Evolutionary conservation across 1,284 basidiomycete genomes (phyloP).

Genomic region (Trametes polyzona): DNA sequence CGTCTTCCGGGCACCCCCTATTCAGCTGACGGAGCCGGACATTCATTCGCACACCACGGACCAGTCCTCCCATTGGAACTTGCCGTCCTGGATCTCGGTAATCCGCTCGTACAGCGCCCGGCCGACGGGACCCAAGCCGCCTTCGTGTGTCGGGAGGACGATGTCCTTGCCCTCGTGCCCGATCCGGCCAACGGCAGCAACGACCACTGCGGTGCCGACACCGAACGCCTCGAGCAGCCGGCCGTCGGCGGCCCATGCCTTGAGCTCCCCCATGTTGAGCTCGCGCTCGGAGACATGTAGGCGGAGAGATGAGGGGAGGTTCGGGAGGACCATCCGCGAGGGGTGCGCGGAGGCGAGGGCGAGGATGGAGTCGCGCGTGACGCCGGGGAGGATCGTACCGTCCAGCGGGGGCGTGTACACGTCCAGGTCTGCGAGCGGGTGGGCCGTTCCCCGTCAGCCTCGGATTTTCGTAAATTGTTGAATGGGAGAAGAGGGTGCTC

Average conservation of each 20-base stretch:
- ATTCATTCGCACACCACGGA: constrained; percentile 43
- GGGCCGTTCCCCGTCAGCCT: background rate
- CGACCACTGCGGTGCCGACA: constrained; percentile 71
- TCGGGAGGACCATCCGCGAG: constrained; percentile 55
- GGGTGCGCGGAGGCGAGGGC: constrained; percentile 58
- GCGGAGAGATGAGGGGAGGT: constrained; percentile 40
- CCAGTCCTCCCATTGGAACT: constrained; percentile 56
- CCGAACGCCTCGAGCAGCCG: constrained; percentile 72
- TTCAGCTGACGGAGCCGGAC: too few species aligned
- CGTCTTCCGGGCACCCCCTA: background rate
- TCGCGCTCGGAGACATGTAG: constrained; percentile 46
- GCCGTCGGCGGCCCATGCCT: constrained; percentile 55
- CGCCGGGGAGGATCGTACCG: constrained; percentile 74
- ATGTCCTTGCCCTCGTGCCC: constrained; percentile 58
- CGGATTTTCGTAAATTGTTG: too few species aligned
- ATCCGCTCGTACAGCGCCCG: constrained; percentile 59
- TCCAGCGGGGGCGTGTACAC: constrained; percentile 78
- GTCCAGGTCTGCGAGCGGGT: constrained; percentile 51
- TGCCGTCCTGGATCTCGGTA: constrained; percentile 69
- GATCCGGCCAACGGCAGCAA: constrained; percentile 61
- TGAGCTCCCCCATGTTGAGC: constrained; percentile 52
- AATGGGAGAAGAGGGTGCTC: constrained; percentile 37
- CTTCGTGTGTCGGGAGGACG: constrained; percentile 48
- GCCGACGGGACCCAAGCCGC: constrained; percentile 58
- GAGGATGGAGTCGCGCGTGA: constrained; percentile 78